Base-by-base conservation (phyloP, 2,329 filamentous ascomycete species). In the Paracoccidioides brasiliensis region DNA sequence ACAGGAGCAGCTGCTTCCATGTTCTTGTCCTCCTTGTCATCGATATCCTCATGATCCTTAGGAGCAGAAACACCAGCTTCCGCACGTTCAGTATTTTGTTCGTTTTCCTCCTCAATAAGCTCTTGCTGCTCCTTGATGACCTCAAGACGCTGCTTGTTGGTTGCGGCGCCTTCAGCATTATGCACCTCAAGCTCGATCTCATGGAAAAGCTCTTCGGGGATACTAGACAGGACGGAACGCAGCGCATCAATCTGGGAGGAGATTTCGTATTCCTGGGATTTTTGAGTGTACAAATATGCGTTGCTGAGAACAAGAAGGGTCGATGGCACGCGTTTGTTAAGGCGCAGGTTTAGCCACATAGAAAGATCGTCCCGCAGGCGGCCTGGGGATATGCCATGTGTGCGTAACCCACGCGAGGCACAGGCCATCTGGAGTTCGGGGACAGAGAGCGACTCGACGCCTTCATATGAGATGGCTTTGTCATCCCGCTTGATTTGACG, bases 401-500 rank as follows among this genome's bases (percentile, higher is more conserved):
- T 95, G 66, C 90, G 86, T 62, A 98, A 86, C 64, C 93, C 93
- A 62, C 93, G 89, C 61, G 87, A 90, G 45, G 89, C 89, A 69
- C 89, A 94, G 1, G 93, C 93, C 66, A 84, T 87, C 76, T 97
- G 93, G 49, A 98, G 80, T 72, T 98, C 93, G 1, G 85, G 80
- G 0, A 97, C 90, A n/a, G 90, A 94, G 53, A 98, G 80, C 54
- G 86, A 90, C 58, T 95, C 90, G 35, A 98, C 85, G 38, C 93
- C 90, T 72, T 98, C 93, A 67, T 85, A 95, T 69, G 83, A 86
- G 68, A 98, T 98, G 60, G 90, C 90, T 62, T 84, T 85, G 74
- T 98, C 93, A 67, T 98, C 93, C 60, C 91, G 85, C 83, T 98
- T 98, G 78, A 97, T 97, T 74, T 98, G 93, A 64, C 91, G 84